phyloP scores from a whole-genome alignment of 805 yeast genomes.

The Nakazawaea ambrosiae region DNA sequence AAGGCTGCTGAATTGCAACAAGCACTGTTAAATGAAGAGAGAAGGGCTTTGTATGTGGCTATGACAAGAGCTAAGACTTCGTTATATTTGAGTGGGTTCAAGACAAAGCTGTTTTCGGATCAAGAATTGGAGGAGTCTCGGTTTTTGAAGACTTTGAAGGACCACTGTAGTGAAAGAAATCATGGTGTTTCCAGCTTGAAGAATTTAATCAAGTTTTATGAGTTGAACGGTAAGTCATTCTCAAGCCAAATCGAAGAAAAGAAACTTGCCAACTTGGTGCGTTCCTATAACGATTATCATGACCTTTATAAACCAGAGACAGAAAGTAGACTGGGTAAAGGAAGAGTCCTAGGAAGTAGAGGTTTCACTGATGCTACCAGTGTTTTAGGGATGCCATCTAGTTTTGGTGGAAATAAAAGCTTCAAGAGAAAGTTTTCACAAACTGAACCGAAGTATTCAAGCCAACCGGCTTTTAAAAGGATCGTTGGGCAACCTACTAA shows the following conservation, averaged over 20 bases:
- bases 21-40: conserved; percentile 56
- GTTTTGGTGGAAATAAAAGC: no score
- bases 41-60: conserved; percentile 84
- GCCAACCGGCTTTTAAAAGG: no score
- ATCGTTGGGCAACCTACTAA: no score
- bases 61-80: conserved; percentile 67
- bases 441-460: no score
- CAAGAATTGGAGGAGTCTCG: conserved; percentile 6
- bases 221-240: not conserved
- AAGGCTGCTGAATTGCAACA: conserved; percentile 12
- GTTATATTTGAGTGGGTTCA: conserved; percentile 6
- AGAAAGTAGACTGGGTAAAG: not conserved
- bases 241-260: not conserved
- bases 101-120: conserved; percentile 1
- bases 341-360: no score
- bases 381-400: no score
- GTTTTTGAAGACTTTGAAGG: conserved; percentile 2
- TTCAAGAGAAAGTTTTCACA: no score
- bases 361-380: no score
- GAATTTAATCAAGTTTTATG: conserved; percentile 1
- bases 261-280: not conserved
- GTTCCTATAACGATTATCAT: not conserved
- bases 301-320: not conserved
- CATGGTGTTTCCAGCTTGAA: not conserved
- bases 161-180: conserved; percentile 1